Evolutionary conservation across 2,329 filamentous ascomycete species (phyloP), one percentile per base, ranked within the genome.

Genomic region (Massarina eburnea): DNA sequence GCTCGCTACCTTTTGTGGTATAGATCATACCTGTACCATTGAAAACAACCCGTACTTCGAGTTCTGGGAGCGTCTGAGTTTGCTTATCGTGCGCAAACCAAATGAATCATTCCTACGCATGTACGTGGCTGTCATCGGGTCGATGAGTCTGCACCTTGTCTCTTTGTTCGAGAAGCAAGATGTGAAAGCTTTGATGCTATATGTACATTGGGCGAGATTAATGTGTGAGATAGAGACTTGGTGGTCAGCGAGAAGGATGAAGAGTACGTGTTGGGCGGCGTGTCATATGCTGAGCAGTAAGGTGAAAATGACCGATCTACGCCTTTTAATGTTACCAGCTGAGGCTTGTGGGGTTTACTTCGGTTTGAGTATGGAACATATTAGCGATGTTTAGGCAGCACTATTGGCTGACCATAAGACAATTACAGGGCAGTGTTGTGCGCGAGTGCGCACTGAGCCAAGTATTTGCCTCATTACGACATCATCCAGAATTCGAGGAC

Each of bases 201-300:
- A 50, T 24, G 46, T 37, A 7, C 47, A 53, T 34, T 53, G 46
- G 50, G 27, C 50, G n/a, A 39, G 24, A n/a, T 21, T 52, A 22
- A 46, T 52, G 49, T 49, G 38, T 26, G 24, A 26, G 4, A 26
- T 46, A 8, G 22, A 41, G 12, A 32, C 3, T 14, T 52, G 46
- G 49, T 52, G 49, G 46, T 35, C 26, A 21, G 39, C 29, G 12
- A 17, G 36, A 12, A 33, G 49, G 29, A 44, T 39, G 14, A 45
- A 30, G 21, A 36, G 34, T 12, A 37, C 34, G 18, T 52, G 49
- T 32, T 49, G 46, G 49, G 26, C 15, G 22, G 38, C 40, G 20
- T 52, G 49, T 35, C n/a, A 41, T 8, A 27, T 40, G 24, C 33
- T 52, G 17, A 17, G 30, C 8, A 18, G 15, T 7, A 45, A 18